Evolutionary conservation across 352 stramenopile species (phyloP).

Genomic region (Hyaloperonospora brassicae): DNA sequence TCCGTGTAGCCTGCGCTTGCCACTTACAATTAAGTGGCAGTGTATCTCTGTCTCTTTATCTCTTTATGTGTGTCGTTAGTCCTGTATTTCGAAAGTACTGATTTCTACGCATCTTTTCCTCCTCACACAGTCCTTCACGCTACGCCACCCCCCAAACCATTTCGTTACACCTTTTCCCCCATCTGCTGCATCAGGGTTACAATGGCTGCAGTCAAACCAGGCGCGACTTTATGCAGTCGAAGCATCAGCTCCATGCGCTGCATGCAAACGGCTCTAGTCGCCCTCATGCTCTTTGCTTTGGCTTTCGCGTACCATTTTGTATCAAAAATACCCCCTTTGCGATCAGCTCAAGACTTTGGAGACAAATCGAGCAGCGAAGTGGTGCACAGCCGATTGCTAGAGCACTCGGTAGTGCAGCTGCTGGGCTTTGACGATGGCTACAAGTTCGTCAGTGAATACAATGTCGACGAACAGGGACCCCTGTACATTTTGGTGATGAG

Average conservation of each 20-base stretch:
- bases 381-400: conserved; percentile 40
- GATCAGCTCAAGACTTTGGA: conserved; percentile 17
- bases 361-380: conserved; percentile 12
- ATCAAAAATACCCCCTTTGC: conserved; percentile 35
- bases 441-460: conserved; percentile 73
- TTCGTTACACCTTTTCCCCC: no score
- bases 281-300: conserved; percentile 48
- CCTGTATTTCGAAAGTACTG: no score
- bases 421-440: conserved; percentile 65
- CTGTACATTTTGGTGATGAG: conserved; percentile 78
- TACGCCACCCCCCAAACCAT: no score
- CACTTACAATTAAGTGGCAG: no score
- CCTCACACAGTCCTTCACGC: no score
- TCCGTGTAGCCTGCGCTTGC: no score
- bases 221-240: conserved; percentile 1
- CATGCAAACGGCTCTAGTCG: conserved; percentile 61
- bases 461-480: conserved; percentile 51
- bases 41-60: no score
- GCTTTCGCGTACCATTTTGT: conserved; percentile 74
- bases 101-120: no score
- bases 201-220: conserved; percentile 14
- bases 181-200: no score
- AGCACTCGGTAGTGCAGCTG: conserved; percentile 53
- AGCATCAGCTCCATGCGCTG: conserved; percentile 52
- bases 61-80: no score